Evolutionary conservation across 108 stramenopile species (phyloP), one percentile per base, ranked within the genome.

Genomic region (Cyclostephanos invisitatus): DNA sequence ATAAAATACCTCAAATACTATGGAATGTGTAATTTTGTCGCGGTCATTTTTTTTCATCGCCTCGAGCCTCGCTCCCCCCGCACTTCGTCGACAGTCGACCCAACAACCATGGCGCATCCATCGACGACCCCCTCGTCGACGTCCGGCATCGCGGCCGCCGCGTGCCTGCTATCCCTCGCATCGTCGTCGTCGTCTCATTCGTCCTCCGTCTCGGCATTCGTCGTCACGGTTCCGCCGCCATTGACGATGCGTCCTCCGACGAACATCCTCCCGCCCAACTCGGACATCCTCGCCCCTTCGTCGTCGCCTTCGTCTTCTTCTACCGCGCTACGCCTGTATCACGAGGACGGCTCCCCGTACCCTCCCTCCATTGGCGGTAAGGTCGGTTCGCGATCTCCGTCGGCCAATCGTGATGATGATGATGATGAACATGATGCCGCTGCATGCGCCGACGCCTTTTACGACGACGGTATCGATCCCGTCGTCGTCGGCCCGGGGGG

Each of bases 391-490:
- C 44, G 3, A 3, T 54, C 22, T 8, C 25, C 25, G 53, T 54
- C 25, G 53, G 3, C 6, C 1, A 54, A 24, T 0, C 1, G 1
- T 25, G 36, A n/a, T 9, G 27, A 28, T 10, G 27, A 57, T 29
- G 27, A 59, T n/a, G 58, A 59, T 36, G 8, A 3, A 9, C 27
- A 24, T 27, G 55, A 7, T 14, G 55, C 7, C 24, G 24, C 3
- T 21, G 55, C 25, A 7, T 5, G 20, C 28, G 47, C 9, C 2
- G 15, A 7, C 25, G 17, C 28, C 60, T 37, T 15, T 28, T 47
- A 60, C 5, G 22, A 68, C 10, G 40, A 64, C 38, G 62, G 64
- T 6, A 44, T 70, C 18, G 84, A 81, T 17, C 46, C 62, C 47
- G 81, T 74, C 28, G 77, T 71, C 50, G 64, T 70, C n/a, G n/a